Evolutionary conservation across 2,329 filamentous ascomycete species (phyloP).

Genomic region (Dactylellina leptospora): DNA sequence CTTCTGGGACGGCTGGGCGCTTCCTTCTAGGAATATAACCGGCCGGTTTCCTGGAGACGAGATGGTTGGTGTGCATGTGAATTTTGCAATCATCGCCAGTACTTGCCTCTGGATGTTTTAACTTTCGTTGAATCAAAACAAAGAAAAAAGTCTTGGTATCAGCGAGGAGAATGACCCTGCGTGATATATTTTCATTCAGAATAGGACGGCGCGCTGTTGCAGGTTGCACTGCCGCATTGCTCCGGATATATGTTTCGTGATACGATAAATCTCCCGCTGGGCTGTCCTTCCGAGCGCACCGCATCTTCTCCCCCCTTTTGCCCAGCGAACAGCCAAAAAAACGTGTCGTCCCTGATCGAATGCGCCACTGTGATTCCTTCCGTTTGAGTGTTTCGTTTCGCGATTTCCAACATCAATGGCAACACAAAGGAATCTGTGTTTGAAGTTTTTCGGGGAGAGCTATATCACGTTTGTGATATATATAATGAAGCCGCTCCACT

Average conservation of each 20-base stretch:
- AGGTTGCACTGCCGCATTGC: conserved; percentile 1
- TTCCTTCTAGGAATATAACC: conserved; percentile 16
- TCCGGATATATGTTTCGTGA: conserved; percentile 28
- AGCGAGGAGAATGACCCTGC: too few relatives aligned
- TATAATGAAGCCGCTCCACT: conserved; percentile 40
- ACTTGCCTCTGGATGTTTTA: too few relatives aligned
- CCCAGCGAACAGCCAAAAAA: conserved; percentile 7
- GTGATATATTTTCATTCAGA: neutral
- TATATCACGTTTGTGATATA: conserved; percentile 41
- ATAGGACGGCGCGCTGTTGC: too few relatives aligned
- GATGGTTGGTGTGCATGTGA: conserved; percentile 18
- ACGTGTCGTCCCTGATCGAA: conserved; percentile 39
- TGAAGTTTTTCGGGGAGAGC: conserved; percentile 4
- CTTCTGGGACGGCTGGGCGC: conserved; percentile 18
- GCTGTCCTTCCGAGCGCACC: conserved; percentile 14
- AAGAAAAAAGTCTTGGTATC: too few relatives aligned
- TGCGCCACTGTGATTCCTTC: conserved; percentile 31
- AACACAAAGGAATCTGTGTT: conserved; percentile 19
- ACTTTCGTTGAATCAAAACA: too few relatives aligned
- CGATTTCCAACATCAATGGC: conserved; percentile 8
- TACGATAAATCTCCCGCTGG: conserved; percentile 31
- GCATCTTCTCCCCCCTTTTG: conserved; percentile 19
- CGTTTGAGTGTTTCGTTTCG: conserved; percentile 53
- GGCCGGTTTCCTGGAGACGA: conserved; percentile 32
- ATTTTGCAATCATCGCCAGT: too few relatives aligned